Evolutionary conservation across 371 early-diverging fungal species (phyloP), one percentile per base, ranked within the genome.

Genomic region (Mortierella polycephala): DNA sequence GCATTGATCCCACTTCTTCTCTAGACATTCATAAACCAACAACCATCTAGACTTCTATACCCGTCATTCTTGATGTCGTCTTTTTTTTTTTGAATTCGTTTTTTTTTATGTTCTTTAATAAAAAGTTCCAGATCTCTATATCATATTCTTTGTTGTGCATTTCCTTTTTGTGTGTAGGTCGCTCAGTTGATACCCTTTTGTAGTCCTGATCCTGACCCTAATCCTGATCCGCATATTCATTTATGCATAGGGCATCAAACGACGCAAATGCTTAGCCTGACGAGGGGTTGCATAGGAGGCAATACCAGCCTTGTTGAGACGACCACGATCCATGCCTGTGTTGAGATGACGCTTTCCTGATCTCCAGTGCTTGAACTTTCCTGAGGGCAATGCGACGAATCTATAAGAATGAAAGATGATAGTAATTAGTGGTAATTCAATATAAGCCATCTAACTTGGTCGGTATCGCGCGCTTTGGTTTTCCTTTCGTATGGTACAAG

Each of bases 191-290:
- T 10, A 41, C 44, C n/a, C 2, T 55, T 30, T 39, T 41, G 30
- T 20, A 37, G 3, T 11, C 13, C 37, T 20, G 55, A 37, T 11
- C 13, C 37, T 21, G 37, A 13, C 37, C 55, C 37, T 11, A 12
- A 37, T 46, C 11, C 16, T 30, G 30, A 42, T 59, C 30, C 39
- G 11, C 20, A 42, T 49, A 12, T 30, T 4, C 30, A 30, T 47
- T 57, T 71, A 81, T 60, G 79, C 79, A 49, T 83, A 83, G 41
- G 83, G 83, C 82, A 83, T 71, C 71, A 83, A 67, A 42, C 72
- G 74, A 60, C 74, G 74, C 55, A 83, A 57, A 55, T 73, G 71
- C 64, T 79, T 79, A 23, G 68, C 58, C 64, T 83, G 83, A 41
- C 59, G 68, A 53, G 66, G 54, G 16, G 73, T 74, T 12, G 83